phyloP scores from a whole-genome alignment of 495 filamentous ascomycete genomes.

The Talaromyces thailandensis region DNA sequence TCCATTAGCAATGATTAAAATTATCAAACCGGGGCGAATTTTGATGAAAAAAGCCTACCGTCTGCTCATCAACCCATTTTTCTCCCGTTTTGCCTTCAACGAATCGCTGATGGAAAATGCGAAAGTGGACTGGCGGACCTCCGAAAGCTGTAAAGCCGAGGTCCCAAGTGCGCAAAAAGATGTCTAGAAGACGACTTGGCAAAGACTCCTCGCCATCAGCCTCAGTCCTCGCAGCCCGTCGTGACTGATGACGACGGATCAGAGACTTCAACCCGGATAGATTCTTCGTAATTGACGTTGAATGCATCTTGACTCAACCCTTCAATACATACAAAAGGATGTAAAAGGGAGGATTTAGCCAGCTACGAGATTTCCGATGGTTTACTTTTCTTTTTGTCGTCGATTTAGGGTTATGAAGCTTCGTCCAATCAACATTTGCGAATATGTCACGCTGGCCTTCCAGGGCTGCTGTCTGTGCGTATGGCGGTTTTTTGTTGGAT shows the following conservation, averaged over 20 bases:
- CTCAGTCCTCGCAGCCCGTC: not conserved
- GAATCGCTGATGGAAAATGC: conserved; percentile 57
- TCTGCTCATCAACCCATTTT: conserved; percentile 69
- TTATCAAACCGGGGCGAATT: not conserved
- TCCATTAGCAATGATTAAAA: not conserved
- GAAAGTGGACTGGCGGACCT: conserved; percentile 63
- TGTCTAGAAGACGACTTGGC: conserved; percentile 12
- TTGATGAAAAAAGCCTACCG: conserved; percentile 29
- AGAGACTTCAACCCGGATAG: not conserved
- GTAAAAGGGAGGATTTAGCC: not conserved
- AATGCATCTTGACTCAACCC: not conserved
- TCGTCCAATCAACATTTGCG: not conserved
- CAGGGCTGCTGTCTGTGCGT: not conserved
- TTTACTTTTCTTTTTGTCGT: not conserved
- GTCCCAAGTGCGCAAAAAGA: conserved; percentile 50
- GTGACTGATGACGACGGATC: not conserved
- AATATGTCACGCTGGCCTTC: not conserved
- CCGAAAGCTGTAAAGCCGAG: conserved; percentile 66
- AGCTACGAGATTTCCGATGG: not conserved
- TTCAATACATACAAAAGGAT: not conserved
- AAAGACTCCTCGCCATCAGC: not conserved
- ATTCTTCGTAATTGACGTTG: not conserved
- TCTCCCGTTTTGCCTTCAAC: conserved; percentile 41
- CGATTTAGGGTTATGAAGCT: not conserved
- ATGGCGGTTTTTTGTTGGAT: not conserved